Conservation (phyloP, 495 filamentous ascomycete genomes). For the Neurospora intermedia region DNA sequence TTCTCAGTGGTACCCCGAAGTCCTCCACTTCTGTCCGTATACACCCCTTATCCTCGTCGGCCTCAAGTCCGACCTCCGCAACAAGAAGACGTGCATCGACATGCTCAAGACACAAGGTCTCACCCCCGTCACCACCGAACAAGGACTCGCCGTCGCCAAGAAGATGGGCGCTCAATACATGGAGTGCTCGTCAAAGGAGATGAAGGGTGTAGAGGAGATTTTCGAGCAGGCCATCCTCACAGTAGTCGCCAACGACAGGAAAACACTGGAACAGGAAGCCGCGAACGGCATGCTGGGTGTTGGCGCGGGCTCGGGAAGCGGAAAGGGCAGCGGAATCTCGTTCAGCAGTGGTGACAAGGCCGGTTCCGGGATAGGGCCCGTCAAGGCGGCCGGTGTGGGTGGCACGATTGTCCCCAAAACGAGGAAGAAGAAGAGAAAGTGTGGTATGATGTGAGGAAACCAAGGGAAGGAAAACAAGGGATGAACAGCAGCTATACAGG, state of each 20-base stretch:
- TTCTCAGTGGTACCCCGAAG: conserved; percentile 92
- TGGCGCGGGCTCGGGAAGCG: conserved; percentile 6
- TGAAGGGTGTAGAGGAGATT: conserved; percentile 89
- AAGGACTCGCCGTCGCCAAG: conserved; percentile 74
- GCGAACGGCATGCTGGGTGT: conserved; percentile 13
- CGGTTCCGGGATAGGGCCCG: conserved; percentile 22
- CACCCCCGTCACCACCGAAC: conserved; percentile 83
- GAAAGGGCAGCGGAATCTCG: conserved; percentile 11
- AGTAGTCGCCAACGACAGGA: conserved; percentile 60
- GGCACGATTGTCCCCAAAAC: conserved; percentile 8
- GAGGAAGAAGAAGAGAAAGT: conserved; percentile 53
- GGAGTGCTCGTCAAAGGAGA: conserved; percentile 97
- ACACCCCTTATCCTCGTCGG: conserved; percentile 92
- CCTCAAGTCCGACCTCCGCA: conserved; percentile 90
- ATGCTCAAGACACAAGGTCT: conserved; percentile 96
- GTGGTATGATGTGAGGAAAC: conserved; percentile 12
- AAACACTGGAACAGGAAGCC: conserved; percentile 35
- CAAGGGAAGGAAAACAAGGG: conserved; percentile 1
- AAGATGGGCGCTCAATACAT: conserved; percentile 93
- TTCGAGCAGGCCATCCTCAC: conserved; percentile 83
- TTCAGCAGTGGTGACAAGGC: conserved; percentile 13
- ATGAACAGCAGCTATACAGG: background rate
- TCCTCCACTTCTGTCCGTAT: conserved; percentile 96
- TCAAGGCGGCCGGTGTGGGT: background rate
- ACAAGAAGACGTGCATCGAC: conserved; percentile 91